phyloP scores from a whole-genome alignment of 2,329 filamentous ascomycete genomes.

The Zopfia rhizophila region DNA sequence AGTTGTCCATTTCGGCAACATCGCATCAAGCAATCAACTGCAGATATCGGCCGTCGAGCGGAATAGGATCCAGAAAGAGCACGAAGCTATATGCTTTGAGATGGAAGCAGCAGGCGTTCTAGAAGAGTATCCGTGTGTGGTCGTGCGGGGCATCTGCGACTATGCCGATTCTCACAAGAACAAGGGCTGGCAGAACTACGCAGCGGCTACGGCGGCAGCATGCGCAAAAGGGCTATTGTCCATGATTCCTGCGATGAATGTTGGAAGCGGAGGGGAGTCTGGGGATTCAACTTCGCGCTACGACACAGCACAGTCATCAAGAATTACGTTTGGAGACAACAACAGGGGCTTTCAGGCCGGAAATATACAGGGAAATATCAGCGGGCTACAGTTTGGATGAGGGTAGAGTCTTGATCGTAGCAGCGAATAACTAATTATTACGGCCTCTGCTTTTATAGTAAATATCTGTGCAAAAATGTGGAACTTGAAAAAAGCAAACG shows the following conservation, averaged over 20 bases:
- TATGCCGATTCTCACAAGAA: slow-evolving; percentile 36
- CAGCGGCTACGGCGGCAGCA: slow-evolving; percentile 20
- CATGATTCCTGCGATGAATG: slow-evolving; percentile 1
- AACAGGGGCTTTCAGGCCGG: slow-evolving; percentile 5
- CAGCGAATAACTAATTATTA: too few relatives aligned
- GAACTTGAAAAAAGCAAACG: too few relatives aligned
- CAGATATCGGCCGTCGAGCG: slow-evolving; percentile 22
- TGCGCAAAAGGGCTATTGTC: slow-evolving; percentile 17
- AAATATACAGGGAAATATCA: background rate
- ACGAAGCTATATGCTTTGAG: slow-evolving; percentile 33
- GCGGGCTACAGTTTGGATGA: slow-evolving; percentile 1
- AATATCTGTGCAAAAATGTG: too few relatives aligned
- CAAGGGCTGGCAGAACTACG: slow-evolving; percentile 22
- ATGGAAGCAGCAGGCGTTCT: slow-evolving; percentile 34
- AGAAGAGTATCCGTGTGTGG: slow-evolving; percentile 26
- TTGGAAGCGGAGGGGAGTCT: background rate
- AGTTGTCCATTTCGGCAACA: slow-evolving; percentile 28
- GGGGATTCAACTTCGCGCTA: background rate
- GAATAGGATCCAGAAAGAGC: slow-evolving; percentile 23
- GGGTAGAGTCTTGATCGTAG: too few relatives aligned
- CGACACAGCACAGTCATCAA: slow-evolving; percentile 2
- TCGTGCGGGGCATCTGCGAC: slow-evolving; percentile 32
- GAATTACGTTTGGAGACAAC: slow-evolving; percentile 2
- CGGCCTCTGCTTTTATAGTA: too few relatives aligned
- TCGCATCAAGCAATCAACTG: slow-evolving; percentile 32